Evolutionary conservation across 2,329 filamentous ascomycete genomes (phyloP).

Genomic region (Chlorencoelia australis): DNA sequence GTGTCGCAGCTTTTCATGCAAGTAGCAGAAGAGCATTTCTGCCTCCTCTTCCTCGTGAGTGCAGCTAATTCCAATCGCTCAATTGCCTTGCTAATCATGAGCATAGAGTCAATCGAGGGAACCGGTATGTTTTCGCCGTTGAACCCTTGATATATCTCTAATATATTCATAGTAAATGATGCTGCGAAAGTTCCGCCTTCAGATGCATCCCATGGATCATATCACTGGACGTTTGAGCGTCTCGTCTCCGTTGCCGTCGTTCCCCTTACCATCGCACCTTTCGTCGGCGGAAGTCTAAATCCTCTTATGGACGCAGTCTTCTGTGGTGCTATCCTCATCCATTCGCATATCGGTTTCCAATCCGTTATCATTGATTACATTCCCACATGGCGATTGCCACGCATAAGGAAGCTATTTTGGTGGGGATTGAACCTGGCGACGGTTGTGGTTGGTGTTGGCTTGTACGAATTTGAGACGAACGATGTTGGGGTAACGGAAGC

Average conservation of each 20-base stretch:
- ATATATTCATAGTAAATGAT: conserved; percentile 61
- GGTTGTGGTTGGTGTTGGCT: conserved; percentile 69
- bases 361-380: conserved; percentile 87
- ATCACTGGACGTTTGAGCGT: conserved; percentile 98
- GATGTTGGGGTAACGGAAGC: conserved; percentile 90
- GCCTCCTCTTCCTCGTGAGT: conserved; percentile 76
- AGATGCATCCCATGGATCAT: conserved; percentile 76
- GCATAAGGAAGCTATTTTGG: conserved; percentile 52
- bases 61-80: neutral
- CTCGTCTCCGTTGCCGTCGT: conserved; percentile 70
- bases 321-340: conserved; percentile 72
- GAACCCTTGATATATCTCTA: conserved; percentile 14
- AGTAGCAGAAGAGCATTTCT: conserved; percentile 67
- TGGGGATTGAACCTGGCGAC: conserved; percentile 77
- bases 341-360: conserved; percentile 95
- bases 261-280: conserved; percentile 81
- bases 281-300: conserved; percentile 85
- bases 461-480: conserved; percentile 99
- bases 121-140: conserved; percentile 45
- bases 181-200: conserved; percentile 63
- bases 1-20: conserved; percentile 78
- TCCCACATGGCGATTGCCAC: conserved; percentile 60
- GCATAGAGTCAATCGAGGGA: conserved; percentile 62
- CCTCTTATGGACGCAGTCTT: conserved; percentile 79
- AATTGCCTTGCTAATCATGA: conserved; percentile 33